Conservation (phyloP, 106 monocot species). For the Dendrobium huoshanense region DNA sequence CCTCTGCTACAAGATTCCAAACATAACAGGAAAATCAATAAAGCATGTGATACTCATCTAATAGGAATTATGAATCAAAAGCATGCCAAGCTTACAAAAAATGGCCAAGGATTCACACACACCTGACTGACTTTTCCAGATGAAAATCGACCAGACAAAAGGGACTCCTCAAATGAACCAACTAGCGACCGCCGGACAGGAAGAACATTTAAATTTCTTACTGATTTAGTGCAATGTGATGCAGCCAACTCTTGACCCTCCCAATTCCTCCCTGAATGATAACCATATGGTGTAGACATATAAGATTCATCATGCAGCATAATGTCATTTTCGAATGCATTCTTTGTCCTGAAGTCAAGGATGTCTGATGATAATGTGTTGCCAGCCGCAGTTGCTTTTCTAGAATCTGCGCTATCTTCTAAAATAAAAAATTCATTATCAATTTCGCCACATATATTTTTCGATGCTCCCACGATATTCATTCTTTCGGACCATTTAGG, state of each 20-base stretch:
- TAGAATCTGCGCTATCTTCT: constrained; percentile 11
- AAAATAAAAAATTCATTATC: constrained; percentile 27
- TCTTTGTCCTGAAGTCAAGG: constrained; percentile 12
- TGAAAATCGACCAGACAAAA: constrained; percentile 76
- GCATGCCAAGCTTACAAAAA: neutral
- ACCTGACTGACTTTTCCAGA: constrained; percentile 72
- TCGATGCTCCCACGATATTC: constrained; percentile 20
- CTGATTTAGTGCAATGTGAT: constrained; percentile 27
- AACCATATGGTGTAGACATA: constrained; percentile 21
- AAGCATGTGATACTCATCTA: neutral
- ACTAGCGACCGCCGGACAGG: constrained; percentile 81
- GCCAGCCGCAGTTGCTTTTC: constrained; percentile 16
- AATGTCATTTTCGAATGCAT: constrained; percentile 17
- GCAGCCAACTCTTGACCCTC: constrained; percentile 20
- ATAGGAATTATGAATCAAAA: constrained; percentile 5
- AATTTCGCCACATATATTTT: constrained; percentile 22
- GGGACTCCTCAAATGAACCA: constrained; percentile 99
- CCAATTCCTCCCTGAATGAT: constrained; percentile 7
- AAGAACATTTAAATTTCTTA: constrained; percentile 22
- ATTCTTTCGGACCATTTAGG: constrained; percentile 66
- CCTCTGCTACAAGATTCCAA: constrained; percentile 41
- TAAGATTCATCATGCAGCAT: constrained; percentile 36
- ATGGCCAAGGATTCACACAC: neutral
- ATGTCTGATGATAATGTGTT: constrained; percentile 16
- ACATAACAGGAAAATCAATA: constrained; percentile 9